Evolutionary conservation across 768 basidiomycete genomes (phyloP).

Genomic region (Agrocybe pediades): DNA sequence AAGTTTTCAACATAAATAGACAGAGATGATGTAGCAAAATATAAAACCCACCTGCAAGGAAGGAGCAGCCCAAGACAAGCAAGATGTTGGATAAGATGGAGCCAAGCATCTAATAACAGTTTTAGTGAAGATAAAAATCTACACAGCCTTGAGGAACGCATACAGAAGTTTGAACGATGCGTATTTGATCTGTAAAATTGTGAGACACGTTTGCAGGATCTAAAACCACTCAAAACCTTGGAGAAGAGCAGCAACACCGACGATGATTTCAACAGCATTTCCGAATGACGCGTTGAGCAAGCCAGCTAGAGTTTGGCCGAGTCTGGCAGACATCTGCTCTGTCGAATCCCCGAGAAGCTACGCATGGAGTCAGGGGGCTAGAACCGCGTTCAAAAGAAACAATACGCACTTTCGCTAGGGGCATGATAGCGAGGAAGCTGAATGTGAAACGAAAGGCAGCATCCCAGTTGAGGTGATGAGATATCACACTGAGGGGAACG

Average conservation of each 20-base stretch:
- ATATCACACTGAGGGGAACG: slow-evolving; percentile 69
- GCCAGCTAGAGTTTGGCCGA: slow-evolving; percentile 87
- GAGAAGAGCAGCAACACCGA: slow-evolving; percentile 81
- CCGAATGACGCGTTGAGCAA: slow-evolving; percentile 85
- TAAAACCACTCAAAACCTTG: slow-evolving; percentile 50
- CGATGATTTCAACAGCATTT: slow-evolving; percentile 88
- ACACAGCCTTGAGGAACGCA: no score
- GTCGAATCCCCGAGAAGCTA: slow-evolving; percentile 82
- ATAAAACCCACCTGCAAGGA: slow-evolving; percentile 66
- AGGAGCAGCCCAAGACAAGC: slow-evolving; percentile 88
- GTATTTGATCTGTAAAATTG: slow-evolving; percentile 60
- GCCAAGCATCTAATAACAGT: slow-evolving; percentile 90
- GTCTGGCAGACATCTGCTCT: slow-evolving; percentile 73
- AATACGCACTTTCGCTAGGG: slow-evolving; percentile 72
- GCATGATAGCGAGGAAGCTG: slow-evolving; percentile 83
- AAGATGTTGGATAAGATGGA: slow-evolving; percentile 90
- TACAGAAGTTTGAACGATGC: slow-evolving; percentile 91
- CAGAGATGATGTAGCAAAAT: slow-evolving; percentile 1
- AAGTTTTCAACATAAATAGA: neutral
- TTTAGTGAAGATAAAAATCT: no score
- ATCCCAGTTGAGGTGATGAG: slow-evolving; percentile 75
- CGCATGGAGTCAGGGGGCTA: slow-evolving; percentile 2
- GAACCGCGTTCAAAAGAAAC: slow-evolving; percentile 2
- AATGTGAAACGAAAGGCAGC: slow-evolving; percentile 72
- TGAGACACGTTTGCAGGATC: neutral